Base-by-base conservation (phyloP, 2,329 filamentous ascomycete genomes). In the Byssothecium circinans region DNA sequence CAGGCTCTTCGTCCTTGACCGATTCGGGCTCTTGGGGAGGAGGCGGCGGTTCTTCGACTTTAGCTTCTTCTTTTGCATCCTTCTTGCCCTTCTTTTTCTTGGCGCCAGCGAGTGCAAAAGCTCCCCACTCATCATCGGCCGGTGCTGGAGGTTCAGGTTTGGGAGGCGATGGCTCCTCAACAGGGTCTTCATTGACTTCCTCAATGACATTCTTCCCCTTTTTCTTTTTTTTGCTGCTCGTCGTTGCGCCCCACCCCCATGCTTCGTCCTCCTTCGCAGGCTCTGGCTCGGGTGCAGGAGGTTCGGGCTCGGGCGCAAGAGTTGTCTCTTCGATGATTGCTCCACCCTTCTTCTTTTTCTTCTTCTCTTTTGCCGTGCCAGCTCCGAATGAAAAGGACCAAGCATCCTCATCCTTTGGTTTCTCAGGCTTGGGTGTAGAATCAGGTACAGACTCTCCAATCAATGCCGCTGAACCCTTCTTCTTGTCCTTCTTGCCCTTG, bases 401-500 rank as follows among this genome's bases (percentile, higher is more conserved):
- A 8, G 53, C 41, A 30, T 65, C 62, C 2, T 60, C 60, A 19
- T 64, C 60, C 10, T 42, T 42, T 7, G 50, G 45, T 32, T 56
- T 53, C 45, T 64, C 60, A 14, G 53, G 49, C n/a, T 60, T 61
- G 32, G 60, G 55, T 36, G 53, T 52, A 8, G 61, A 51, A 11
- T 57, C 56, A 17, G 56, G 56, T 15, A 54, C 41, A 32, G 52
- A 43, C 15, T 66, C 64, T 18, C 72, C 69, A 22, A 68, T 56
- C 42, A 72, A 20, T 20, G 57, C 53, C 7, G 35, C 43, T 14
- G 35, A 32, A 8, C 60, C 62, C 40, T 64, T 67, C 51, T 68
- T 68, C 36, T 61, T 65, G 43, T 67, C 63, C 57, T 75, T 75
- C 57, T 77, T 75, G 42, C 75, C 74, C 57, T 77, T 75, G 44